Base-by-base conservation (phyloP, 1,284 basidiomycete genomes). In the Rhodotorula sp. region DNA sequence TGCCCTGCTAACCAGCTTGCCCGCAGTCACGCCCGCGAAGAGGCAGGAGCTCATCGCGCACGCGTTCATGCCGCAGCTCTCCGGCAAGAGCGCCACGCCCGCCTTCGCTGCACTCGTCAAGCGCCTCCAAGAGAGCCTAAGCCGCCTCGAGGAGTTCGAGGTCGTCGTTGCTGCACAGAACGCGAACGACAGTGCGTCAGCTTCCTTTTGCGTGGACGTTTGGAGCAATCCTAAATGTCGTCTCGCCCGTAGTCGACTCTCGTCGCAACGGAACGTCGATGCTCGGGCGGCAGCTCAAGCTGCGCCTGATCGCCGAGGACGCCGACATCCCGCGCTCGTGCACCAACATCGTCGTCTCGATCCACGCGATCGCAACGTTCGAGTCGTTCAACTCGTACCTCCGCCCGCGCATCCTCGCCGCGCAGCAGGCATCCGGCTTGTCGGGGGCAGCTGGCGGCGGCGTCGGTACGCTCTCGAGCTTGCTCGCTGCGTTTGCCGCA, bases 321-420 rank as follows among this genome's bases (percentile, higher is more conserved):
- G 88, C 91, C 0, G 92, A 94, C 76, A 86, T 95, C 37, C 93
- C 94, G 13, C 88, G 90, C 66, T 90, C 87, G 78, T 86, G 93
- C 69, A 89, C 90, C 76, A 92, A 92, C 74, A 91, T 97, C 76
- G 91, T 93, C 59, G 91, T 97, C 48, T 97, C 94, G 7, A 96
- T 97, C 71, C 94, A 97, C 80, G 94, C 94, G 6, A 96, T 97
- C 70, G 94, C 95, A 0, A 96, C 94, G 0, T 93, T 97, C 85
- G 92, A 95, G 81, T 92, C 94, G 0, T 85, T 97, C 44, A 92
- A 96, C 78, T 94, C 96, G 81, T 97, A 97, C 81, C 86, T 97
- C 21, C 89, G 93, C 0, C 94, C 94, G 27, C 86, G 93, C 15
- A 89, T 97, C 34, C 86, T 92, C n/a, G 91, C 92, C 13, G 82